phyloP scores from a whole-genome alignment of 495 filamentous ascomycete species.

The Annulohypoxylon nitens region DNA sequence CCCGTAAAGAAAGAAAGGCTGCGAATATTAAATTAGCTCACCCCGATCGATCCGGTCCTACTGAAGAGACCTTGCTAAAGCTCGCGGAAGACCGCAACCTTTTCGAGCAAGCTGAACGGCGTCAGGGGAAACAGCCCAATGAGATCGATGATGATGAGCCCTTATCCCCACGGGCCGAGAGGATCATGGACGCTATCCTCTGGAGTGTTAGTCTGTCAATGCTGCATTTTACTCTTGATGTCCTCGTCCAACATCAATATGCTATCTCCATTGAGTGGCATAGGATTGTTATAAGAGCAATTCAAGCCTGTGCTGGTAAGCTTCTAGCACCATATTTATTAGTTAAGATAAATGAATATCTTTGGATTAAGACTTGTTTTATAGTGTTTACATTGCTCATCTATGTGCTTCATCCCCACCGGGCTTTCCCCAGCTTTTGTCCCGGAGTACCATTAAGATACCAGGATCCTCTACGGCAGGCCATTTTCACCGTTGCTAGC shows the following conservation, averaged over 20 bases:
- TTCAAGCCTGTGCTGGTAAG: constrained; percentile 65
- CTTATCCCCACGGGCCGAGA: constrained; percentile 61
- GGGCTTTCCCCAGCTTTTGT: constrained; percentile 56
- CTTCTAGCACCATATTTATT: neutral
- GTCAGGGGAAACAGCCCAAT: constrained; percentile 52
- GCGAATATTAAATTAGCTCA: constrained; percentile 67
- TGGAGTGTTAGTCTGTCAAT: constrained; percentile 79
- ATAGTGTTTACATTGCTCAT: constrained; percentile 73
- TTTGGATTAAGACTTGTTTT: constrained; percentile 43
- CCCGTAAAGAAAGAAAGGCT: constrained; percentile 62
- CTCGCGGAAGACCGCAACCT: constrained; percentile 71
- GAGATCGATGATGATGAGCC: constrained; percentile 46
- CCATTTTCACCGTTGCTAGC: constrained; percentile 70
- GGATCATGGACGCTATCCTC: constrained; percentile 71
- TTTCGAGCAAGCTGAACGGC: constrained; percentile 57
- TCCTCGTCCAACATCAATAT: constrained; percentile 94
- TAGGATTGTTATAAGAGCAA: constrained; percentile 65
- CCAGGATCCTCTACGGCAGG: constrained; percentile 65
- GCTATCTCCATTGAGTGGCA: constrained; percentile 73
- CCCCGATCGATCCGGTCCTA: constrained; percentile 68
- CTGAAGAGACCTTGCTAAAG: constrained; percentile 71
- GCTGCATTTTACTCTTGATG: constrained; percentile 88
- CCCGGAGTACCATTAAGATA: constrained; percentile 60
- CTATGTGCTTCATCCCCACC: constrained; percentile 70
- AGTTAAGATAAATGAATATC: neutral